These are phyloP conservation scores for Aureobasidium mangrovei DNA, from an alignment of 2,329 filamentous ascomycete species.

Conservation along the genomic window DNA sequence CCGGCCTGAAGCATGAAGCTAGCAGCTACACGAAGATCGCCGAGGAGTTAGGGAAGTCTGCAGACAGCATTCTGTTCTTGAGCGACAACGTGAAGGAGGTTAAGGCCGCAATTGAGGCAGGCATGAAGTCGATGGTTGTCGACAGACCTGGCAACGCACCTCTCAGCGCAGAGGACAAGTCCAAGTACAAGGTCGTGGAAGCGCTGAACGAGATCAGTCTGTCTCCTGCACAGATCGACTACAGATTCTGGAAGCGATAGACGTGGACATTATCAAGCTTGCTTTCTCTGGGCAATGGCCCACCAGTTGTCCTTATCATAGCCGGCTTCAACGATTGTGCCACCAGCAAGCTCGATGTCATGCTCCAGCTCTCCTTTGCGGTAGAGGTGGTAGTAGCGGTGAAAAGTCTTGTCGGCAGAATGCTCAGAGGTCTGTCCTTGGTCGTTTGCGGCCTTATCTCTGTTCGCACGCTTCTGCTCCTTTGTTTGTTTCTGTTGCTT, in stretches of 20 bases:
- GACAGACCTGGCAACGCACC: conserved; percentile 62
- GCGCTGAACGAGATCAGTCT: conserved; percentile 21
- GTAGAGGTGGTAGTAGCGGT: conserved; percentile 94
- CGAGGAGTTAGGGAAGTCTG: conserved; percentile 37
- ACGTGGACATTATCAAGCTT: conserved; percentile 3
- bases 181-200: conserved; percentile 19
- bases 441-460: conserved; percentile 21
- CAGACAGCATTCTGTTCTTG: conserved; percentile 61
- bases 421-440: conserved; percentile 23
- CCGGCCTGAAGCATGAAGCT: conserved; percentile 61
- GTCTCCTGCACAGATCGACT: conserved; percentile 10
- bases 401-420: conserved; percentile 51
- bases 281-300: conserved; percentile 50
- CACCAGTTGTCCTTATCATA: conserved; percentile 99
- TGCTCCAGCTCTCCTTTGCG: conserved; percentile 75
- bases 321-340: conserved; percentile 65
- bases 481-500: conserved; percentile 25
- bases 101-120: conserved; percentile 35
- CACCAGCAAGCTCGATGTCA: conserved; percentile 66
- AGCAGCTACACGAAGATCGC: conserved; percentile 61
- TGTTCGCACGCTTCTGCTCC: conserved; percentile 22
- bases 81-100: conserved; percentile 64
- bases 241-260: conserved; percentile 14
- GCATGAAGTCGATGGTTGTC: conserved; percentile 36
- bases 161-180: conserved; percentile 43